Conservation (phyloP, 345 rosid genomes). For the Boechera stricta region DNA sequence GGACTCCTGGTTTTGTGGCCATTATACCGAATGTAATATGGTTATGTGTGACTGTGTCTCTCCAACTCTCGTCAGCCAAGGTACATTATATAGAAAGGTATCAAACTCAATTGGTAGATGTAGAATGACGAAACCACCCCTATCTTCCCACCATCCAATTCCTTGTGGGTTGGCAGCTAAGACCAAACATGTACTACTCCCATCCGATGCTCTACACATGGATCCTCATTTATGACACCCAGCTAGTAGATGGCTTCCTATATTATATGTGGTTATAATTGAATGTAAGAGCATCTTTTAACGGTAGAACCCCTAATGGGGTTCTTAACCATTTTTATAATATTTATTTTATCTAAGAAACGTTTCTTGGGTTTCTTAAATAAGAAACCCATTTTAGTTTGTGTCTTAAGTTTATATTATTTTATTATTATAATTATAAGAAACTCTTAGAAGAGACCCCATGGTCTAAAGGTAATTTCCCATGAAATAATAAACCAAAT, state of each 20-base stretch:
- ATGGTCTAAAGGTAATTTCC: background rate
- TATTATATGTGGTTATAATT: background rate
- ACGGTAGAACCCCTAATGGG: too few species aligned
- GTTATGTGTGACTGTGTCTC: constrained; percentile 14
- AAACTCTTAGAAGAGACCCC: too few species aligned
- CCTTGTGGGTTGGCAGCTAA: constrained; percentile 18
- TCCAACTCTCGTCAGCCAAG: constrained; percentile 26
- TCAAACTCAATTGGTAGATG: constrained; percentile 6
- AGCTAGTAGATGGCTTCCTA: constrained; percentile 18
- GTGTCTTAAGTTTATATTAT: too few species aligned
- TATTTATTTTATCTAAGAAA: too few species aligned
- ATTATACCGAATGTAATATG: constrained; percentile 42
- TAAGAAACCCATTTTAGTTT: too few species aligned
- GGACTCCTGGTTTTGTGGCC: constrained; percentile 66
- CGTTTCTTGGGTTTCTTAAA: too few species aligned
- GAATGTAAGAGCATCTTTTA: background rate
- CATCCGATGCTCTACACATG: constrained; percentile 34
- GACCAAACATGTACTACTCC: constrained; percentile 24
- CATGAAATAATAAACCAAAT: constrained; percentile 12
- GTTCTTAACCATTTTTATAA: too few species aligned
- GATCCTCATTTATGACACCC: constrained; percentile 36
- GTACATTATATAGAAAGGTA: constrained; percentile 28
- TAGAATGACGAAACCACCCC: constrained; percentile 35
- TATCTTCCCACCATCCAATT: constrained; percentile 41
- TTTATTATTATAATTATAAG: too few species aligned